Percentiles rank a stretch among this genome's conserved stretches.
Conservation (phyloP, 768 basidiomycete species). For the Zangia roseola region DNA sequence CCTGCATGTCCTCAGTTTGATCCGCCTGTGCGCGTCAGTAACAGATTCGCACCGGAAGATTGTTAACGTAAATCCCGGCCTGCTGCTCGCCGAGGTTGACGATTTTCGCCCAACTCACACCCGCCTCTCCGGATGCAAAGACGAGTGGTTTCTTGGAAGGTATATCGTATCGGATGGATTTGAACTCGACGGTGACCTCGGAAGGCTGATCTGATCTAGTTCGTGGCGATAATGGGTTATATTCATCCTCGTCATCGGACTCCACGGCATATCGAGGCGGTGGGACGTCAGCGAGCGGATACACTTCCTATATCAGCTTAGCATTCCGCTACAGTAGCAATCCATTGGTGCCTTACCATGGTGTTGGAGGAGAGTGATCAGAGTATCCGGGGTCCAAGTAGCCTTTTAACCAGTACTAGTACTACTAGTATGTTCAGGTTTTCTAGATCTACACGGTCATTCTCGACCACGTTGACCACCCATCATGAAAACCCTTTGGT, state of each 20-base stretch:
- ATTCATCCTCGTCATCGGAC: constrained; percentile 69
- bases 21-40: not conserved
- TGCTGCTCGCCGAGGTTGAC: constrained; percentile 50
- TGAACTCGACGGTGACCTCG: constrained; percentile 36
- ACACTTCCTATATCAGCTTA: constrained; percentile 41
- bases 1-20: constrained; percentile 31
- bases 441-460: constrained; percentile 1
- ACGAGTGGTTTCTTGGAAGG: constrained; percentile 35
- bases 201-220: constrained; percentile 9
- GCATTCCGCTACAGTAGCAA: not conserved
- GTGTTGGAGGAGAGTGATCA: not conserved
- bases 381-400: constrained; percentile 5
- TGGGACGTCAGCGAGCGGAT: constrained; percentile 54
- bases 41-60: constrained; percentile 39
- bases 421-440: constrained; percentile 16
- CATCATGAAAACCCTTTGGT: constrained; percentile 61
- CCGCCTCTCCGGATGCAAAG: constrained; percentile 47
- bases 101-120: constrained; percentile 50
- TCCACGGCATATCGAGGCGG: constrained; percentile 64
- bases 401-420: no score
- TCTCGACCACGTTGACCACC: constrained; percentile 14
- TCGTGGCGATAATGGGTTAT: constrained; percentile 38
- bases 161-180: constrained; percentile 32
- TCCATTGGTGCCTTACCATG: constrained; percentile 12
- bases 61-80: constrained; percentile 46